phyloP scores from a whole-genome alignment of 129 eudicot species.

The Pseudognaphalium luteoalbum region DNA sequence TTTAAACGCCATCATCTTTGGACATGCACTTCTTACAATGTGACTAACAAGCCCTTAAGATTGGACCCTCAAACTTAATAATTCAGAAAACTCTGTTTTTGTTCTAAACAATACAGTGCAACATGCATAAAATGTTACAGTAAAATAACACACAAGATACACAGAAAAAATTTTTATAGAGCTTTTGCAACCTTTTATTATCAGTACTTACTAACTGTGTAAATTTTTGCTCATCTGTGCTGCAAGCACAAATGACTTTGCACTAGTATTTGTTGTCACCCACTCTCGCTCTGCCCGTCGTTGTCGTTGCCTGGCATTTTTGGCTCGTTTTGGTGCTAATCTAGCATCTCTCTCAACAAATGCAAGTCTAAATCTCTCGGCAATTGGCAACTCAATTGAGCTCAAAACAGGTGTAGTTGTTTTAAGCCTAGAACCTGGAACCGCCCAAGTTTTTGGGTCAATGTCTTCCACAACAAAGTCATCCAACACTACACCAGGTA shows the following conservation, averaged over 20 bases:
- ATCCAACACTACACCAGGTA: constrained; percentile 49
- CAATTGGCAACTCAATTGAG: constrained; percentile 63
- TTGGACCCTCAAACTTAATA: neutral
- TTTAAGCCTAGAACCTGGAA: constrained; percentile 36
- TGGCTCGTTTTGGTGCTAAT: constrained; percentile 92
- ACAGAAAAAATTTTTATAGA: constrained; percentile 15
- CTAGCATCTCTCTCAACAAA: constrained; percentile 88
- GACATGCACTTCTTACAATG: neutral
- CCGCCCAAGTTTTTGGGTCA: constrained; percentile 73
- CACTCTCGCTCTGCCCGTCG: constrained; percentile 80
- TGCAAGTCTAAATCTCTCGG: constrained; percentile 90
- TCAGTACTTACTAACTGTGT: constrained; percentile 30
- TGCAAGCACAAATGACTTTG: constrained; percentile 78
- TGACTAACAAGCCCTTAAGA: neutral
- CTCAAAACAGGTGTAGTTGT: constrained; percentile 26
- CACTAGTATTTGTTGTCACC: constrained; percentile 56
- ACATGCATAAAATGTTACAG: constrained; percentile 13
- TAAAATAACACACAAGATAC: constrained; percentile 1
- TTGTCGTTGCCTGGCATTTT: constrained; percentile 85
- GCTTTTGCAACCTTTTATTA: constrained; percentile 20
- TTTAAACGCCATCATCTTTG: neutral
- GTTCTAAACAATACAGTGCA: constrained; percentile 4
- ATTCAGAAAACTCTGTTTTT: neutral
- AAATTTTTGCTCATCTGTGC: constrained; percentile 60
- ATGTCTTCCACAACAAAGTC: constrained; percentile 62